phyloP scores from a whole-genome alignment of 108 stramenopile genomes.

The Cyclostephanos tholiformis region DNA sequence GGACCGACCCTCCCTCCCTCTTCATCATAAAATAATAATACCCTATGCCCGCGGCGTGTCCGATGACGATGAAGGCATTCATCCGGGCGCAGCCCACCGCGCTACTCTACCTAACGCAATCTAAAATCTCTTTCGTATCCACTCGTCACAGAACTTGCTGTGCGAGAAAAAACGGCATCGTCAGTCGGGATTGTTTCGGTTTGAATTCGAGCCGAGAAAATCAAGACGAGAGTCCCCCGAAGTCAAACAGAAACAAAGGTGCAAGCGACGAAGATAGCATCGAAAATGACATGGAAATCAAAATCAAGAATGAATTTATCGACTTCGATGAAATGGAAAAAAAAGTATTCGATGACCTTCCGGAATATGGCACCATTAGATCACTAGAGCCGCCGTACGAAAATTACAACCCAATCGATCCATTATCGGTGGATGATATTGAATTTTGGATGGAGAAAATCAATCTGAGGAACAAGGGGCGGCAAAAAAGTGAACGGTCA shows the following conservation, averaged over 20 bases:
- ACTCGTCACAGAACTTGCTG: neutral
- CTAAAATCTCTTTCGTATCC: no score
- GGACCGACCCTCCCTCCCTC: no score
- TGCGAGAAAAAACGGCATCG: neutral
- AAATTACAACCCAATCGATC: conserved; percentile 14
- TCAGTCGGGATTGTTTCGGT: neutral
- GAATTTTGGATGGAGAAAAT: conserved; percentile 29
- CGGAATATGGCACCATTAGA: conserved; percentile 35
- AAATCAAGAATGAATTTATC: conserved; percentile 22
- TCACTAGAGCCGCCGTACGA: conserved; percentile 26
- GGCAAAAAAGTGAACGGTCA: conserved; percentile 6
- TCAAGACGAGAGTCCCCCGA: neutral
- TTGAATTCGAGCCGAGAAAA: neutral
- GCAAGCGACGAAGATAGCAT: conserved; percentile 1
- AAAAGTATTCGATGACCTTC: conserved; percentile 37
- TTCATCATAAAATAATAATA: no score
- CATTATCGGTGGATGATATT: conserved; percentile 32
- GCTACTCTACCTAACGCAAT: no score
- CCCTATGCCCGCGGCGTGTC: no score
- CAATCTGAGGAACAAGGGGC: conserved; percentile 13
- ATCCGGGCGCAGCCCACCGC: no score
- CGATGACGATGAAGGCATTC: no score
- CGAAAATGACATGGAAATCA: conserved; percentile 13
- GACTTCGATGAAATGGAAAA: conserved; percentile 33
- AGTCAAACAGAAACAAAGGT: neutral